Conservation (phyloP, 192 early-diverging fungal species). For the Linnemannia schmuckeri region DNA sequence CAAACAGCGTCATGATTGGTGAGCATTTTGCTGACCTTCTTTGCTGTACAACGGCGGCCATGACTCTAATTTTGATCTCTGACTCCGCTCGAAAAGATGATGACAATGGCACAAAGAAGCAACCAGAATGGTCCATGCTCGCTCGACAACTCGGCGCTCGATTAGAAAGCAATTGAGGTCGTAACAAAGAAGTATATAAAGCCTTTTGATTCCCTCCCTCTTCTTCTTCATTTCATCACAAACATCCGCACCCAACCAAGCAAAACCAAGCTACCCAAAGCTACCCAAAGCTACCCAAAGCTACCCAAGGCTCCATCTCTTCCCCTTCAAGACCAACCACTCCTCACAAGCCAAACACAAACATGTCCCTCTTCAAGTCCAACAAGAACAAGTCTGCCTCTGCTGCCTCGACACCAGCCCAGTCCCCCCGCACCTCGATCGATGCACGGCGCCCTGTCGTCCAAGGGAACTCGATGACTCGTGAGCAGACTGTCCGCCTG, state of each 20-base stretch:
- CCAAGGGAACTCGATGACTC: not conserved
- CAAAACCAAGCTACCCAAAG: not conserved
- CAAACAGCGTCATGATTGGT: not conserved
- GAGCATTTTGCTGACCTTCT: not conserved
- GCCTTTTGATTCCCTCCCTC: not conserved
- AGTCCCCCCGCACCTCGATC: conserved; percentile 5
- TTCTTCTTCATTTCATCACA: not conserved
- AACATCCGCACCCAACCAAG: not conserved
- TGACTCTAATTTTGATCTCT: not conserved
- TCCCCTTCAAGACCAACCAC: not conserved
- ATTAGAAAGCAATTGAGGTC: not conserved
- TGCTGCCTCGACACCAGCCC: not conserved
- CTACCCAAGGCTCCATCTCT: not conserved
- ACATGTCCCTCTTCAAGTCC: conserved; percentile 18
- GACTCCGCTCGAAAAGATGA: not conserved
- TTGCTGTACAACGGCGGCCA: not conserved
- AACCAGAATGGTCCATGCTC: conserved; percentile 6
- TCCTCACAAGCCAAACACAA: not conserved
- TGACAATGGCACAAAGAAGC: not conserved
- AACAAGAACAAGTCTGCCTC: conserved; percentile 14
- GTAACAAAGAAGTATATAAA: not conserved
- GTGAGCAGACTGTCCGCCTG: not conserved
- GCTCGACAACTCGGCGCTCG: not conserved
- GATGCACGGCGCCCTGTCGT: not conserved
- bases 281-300: too few relatives aligned